phyloP scores from a whole-genome alignment of 805 yeast genomes.

The Candida maris region DNA sequence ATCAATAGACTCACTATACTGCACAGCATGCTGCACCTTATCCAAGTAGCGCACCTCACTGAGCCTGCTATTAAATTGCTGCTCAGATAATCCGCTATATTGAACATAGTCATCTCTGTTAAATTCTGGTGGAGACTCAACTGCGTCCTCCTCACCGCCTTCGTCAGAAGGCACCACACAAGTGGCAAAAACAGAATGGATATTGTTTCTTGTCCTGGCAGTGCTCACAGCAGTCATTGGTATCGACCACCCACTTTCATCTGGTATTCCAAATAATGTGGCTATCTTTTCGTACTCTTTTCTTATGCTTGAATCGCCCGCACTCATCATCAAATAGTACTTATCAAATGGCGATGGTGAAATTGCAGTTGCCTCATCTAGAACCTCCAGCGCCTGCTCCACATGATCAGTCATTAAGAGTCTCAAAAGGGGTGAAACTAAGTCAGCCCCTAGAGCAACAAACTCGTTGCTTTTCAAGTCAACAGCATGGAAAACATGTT shows the following conservation, averaged over 20 bases:
- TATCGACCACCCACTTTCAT: conserved; percentile 94
- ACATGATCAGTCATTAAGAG: conserved; percentile 80
- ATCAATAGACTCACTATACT: conserved; percentile 47
- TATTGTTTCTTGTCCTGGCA: conserved; percentile 83
- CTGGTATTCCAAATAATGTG: conserved; percentile 91
- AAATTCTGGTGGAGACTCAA: conserved; percentile 32
- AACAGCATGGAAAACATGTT: conserved; percentile 69
- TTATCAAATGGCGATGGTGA: conserved; percentile 89
- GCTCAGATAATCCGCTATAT: conserved; percentile 28
- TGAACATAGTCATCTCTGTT: conserved; percentile 56
- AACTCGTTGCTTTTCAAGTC: conserved; percentile 77
- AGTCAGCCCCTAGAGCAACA: conserved; percentile 89
- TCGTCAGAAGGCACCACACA: conserved; percentile 51
- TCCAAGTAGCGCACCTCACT: conserved; percentile 27
- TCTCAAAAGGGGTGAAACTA: conserved; percentile 84
- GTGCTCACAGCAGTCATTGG: conserved; percentile 94
- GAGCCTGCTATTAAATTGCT: conserved; percentile 26
- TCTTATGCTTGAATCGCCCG: conserved; percentile 75
- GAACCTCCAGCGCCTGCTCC: conserved; percentile 81
- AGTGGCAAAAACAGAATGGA: conserved; percentile 91
- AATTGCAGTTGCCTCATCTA: conserved; percentile 80
- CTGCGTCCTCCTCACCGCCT: conserved; percentile 38
- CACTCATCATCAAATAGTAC: conserved; percentile 85
- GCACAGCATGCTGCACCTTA: conserved; percentile 20
- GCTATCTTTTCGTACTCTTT: conserved; percentile 83